Evolutionary conservation across 2,329 filamentous ascomycete genomes (phyloP).

Genomic region (Calonectria fujianensis): DNA sequence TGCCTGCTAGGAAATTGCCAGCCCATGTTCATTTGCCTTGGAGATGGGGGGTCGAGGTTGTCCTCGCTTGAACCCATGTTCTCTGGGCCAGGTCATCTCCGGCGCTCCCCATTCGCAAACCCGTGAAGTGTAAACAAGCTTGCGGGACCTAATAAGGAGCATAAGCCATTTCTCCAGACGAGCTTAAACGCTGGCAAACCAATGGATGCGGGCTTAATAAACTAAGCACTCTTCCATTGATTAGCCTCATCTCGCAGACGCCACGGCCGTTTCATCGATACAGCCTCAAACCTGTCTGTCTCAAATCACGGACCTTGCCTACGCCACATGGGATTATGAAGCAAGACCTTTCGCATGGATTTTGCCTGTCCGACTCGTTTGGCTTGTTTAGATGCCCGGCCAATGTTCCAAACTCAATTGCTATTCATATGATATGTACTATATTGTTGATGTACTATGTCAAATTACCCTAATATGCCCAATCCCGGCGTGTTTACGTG

Average conservation of each 20-base stretch:
- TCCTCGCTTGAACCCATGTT: constrained; percentile 14
- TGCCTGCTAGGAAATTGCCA: constrained; percentile 3
- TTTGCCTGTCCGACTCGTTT: not conserved
- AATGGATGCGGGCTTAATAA: constrained; percentile 10
- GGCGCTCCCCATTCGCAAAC: not conserved
- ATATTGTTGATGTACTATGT: not conserved
- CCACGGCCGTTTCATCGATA: constrained; percentile 36
- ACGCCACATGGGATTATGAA: not conserved
- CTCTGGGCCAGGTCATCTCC: constrained; percentile 10
- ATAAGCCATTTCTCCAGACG: constrained; percentile 7
- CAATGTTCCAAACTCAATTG: constrained; percentile 13
- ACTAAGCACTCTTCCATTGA: constrained; percentile 17
- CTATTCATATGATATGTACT: constrained; percentile 9
- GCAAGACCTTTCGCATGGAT: not conserved
- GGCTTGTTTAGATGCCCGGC: not conserved
- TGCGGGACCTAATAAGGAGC: constrained; percentile 5
- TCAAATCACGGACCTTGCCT: constrained; percentile 4
- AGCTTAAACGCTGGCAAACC: not conserved
- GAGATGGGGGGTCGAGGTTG: not conserved
- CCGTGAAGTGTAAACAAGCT: constrained; percentile 18
- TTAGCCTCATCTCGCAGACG: constrained; percentile 29
- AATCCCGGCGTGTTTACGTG: not conserved
- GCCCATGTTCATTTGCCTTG: not conserved
- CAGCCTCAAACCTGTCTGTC: constrained; percentile 22
- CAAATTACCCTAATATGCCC: not conserved